phyloP scores from a whole-genome alignment of 2,329 filamentous ascomycete genomes.

The Penicillium freii region DNA sequence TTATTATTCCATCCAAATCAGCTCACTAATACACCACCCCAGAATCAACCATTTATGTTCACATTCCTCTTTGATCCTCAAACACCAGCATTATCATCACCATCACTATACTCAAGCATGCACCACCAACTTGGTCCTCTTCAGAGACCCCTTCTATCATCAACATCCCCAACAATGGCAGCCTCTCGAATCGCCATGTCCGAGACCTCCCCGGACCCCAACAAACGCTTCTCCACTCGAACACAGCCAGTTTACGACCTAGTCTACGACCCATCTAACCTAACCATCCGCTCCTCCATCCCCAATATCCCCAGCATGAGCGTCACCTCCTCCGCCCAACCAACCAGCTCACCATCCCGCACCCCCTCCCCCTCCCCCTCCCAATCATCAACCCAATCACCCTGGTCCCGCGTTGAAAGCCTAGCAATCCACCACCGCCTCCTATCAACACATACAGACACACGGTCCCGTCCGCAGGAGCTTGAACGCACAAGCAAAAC shows the following conservation, averaged over 20 bases:
- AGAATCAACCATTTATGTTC: constrained; percentile 52
- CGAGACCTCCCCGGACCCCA: constrained; percentile 35
- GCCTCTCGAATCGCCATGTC: constrained; percentile 37
- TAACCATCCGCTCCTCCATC: constrained; percentile 61
- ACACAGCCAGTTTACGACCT: constrained; percentile 57
- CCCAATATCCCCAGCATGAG: constrained; percentile 62
- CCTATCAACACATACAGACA: constrained; percentile 55
- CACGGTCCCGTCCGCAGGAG: constrained; percentile 48
- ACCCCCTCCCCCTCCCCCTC: constrained; percentile 57
- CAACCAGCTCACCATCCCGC: constrained; percentile 36
- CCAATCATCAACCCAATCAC: constrained; percentile 39
- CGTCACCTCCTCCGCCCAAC: constrained; percentile 18
- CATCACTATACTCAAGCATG: constrained; percentile 48
- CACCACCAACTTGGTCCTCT: constrained; percentile 51
- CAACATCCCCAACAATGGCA: constrained; percentile 46
- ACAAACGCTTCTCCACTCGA: constrained; percentile 29
- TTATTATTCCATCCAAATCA: not conserved
- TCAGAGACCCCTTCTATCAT: constrained; percentile 46
- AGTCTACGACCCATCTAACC: constrained; percentile 57
- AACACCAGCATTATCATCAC: constrained; percentile 42
- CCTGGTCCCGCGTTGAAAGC: constrained; percentile 58
- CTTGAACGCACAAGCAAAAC: constrained; percentile 63
- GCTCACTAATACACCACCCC: constrained; percentile 13
- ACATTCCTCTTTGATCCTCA: constrained; percentile 49
- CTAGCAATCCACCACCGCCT: constrained; percentile 62